Evolutionary conservation across 2,329 filamentous ascomycete genomes (phyloP).

Genomic region (Fusarium concolor): DNA sequence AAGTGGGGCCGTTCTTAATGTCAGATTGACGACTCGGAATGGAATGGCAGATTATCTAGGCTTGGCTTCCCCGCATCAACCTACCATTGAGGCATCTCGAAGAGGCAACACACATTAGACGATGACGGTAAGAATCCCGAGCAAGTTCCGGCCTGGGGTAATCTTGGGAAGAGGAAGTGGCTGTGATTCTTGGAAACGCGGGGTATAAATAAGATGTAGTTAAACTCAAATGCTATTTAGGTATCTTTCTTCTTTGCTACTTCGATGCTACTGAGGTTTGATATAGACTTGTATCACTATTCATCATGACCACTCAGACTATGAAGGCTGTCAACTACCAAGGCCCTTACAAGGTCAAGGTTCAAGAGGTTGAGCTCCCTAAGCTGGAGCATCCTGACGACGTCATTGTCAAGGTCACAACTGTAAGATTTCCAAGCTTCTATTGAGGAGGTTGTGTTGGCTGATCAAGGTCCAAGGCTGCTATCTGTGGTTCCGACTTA

Average conservation of each 20-base stretch:
- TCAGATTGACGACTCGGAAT: slow-evolving; percentile 7
- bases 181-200: slow-evolving; percentile 19
- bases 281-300: background rate
- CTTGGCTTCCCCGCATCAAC: slow-evolving; percentile 29
- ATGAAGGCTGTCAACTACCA: slow-evolving; percentile 75
- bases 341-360: slow-evolving; percentile 70
- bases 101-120: slow-evolving; percentile 13
- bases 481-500: slow-evolving; percentile 66
- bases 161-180: slow-evolving; percentile 2
- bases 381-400: slow-evolving; percentile 73
- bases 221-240: background rate
- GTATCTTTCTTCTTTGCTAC: background rate
- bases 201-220: slow-evolving; percentile 21
- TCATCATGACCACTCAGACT: slow-evolving; percentile 43
- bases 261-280: background rate
- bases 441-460: background rate
- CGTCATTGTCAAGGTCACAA: slow-evolving; percentile 73
- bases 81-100: slow-evolving; percentile 25
- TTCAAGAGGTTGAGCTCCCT: slow-evolving; percentile 69
- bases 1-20: background rate
- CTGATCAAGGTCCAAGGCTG: slow-evolving; percentile 48
- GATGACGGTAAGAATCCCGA: slow-evolving; percentile 22
- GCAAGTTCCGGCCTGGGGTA: slow-evolving; percentile 13
- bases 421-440: slow-evolving; percentile 54
- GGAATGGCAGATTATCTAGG: background rate